Conservation (phyloP, 2,329 filamentous ascomycete species). For the Nemania sp. region DNA sequence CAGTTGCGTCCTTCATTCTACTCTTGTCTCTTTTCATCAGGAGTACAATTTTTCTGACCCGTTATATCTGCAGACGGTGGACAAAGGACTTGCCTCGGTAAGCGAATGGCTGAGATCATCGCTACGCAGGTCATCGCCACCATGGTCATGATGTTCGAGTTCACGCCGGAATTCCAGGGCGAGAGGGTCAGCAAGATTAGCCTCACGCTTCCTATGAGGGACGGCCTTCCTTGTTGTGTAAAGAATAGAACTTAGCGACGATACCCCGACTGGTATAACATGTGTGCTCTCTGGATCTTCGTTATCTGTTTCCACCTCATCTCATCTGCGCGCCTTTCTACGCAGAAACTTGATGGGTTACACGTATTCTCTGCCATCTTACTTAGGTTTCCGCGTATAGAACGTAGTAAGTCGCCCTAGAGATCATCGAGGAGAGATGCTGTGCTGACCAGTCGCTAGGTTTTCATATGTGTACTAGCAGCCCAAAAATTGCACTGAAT, state of each 20-base stretch:
- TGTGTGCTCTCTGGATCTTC: background rate
- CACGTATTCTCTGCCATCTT: no score
- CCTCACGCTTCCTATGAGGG: conserved; percentile 67
- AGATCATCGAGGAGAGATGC: no score
- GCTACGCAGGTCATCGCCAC: conserved; percentile 60
- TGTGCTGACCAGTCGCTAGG: no score
- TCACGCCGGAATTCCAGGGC: conserved; percentile 48
- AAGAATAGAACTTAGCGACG: conserved; percentile 19
- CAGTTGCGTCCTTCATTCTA: background rate
- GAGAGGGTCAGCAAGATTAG: conserved; percentile 63
- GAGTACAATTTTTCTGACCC: conserved; percentile 1
- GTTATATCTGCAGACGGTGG: conserved; percentile 49
- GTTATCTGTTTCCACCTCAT: no score
- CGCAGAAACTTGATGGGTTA: no score
- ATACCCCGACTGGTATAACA: background rate
- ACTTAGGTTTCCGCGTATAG: no score
- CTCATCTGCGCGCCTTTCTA: no score
- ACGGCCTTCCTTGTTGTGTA: conserved; percentile 57
- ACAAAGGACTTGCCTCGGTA: conserved; percentile 63
- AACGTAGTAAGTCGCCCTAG: no score
- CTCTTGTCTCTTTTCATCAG: background rate
- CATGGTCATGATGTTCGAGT: conserved; percentile 56
- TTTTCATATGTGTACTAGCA: no score
- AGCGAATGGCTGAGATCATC: conserved; percentile 66
- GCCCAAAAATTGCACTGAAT: no score